phyloP scores from a whole-genome alignment of 1,139 yeast genomes.

The Lodderomyces jiufengensis region DNA sequence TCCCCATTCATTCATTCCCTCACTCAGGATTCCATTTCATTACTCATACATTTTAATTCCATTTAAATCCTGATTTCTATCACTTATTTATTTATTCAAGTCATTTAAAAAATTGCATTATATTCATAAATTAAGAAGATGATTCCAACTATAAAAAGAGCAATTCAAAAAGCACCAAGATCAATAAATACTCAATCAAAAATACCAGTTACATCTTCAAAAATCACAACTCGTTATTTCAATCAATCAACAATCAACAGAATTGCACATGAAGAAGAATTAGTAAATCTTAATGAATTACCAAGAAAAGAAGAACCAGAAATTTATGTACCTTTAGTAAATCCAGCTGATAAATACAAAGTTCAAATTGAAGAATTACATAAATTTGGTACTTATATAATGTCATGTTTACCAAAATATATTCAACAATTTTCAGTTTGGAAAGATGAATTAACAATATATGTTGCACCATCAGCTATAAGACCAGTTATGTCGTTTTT shows the following conservation, averaged over 20 bases:
- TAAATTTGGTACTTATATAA: constrained; percentile 76
- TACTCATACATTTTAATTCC: no score
- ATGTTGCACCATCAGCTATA: constrained; percentile 73
- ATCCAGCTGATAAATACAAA: constrained; percentile 75
- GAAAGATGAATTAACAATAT: constrained; percentile 83
- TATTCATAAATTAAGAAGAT: neutral
- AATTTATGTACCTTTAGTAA: constrained; percentile 55
- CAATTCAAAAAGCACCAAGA: constrained; percentile 4
- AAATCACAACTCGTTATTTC: constrained; percentile 7
- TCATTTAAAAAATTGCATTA: no score
- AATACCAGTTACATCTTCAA: neutral
- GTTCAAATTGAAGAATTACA: constrained; percentile 73
- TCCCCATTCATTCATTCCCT: no score
- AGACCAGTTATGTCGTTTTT: constrained; percentile 68
- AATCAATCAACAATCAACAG: constrained; percentile 9
- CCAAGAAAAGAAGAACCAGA: constrained; percentile 38
- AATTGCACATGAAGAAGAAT: constrained; percentile 25
- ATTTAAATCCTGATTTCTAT: no score
- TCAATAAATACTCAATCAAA: neutral
- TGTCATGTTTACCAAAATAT: constrained; percentile 76
- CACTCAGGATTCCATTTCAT: no score
- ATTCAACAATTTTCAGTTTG: constrained; percentile 84
- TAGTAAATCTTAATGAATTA: constrained; percentile 34
- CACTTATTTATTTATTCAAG: no score
- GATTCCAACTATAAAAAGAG: neutral